phyloP scores from a whole-genome alignment of 306 rosid genomes.

The Malus orientalis region DNA sequence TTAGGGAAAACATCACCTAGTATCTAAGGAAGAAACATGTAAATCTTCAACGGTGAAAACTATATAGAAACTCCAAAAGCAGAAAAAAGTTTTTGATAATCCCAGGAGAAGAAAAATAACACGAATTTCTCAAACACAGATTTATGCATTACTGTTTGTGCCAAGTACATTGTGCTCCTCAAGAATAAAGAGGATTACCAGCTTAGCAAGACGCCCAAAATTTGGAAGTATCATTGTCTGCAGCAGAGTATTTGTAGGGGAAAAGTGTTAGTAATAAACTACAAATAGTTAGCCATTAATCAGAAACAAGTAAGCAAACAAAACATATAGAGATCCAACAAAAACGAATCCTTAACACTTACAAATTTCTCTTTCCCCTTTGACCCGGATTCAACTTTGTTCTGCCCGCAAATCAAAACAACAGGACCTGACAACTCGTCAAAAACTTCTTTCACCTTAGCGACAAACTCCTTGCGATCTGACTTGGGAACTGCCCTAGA shows the following conservation, averaged over 20 bases:
- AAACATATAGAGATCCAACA: background rate
- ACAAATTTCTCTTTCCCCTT: conserved; percentile 86
- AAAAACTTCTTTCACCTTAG: conserved; percentile 74
- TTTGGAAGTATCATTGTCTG: conserved; percentile 98
- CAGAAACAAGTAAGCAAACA: conserved; percentile 2
- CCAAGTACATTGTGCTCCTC: background rate
- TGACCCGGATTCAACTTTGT: conserved; percentile 77
- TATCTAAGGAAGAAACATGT: background rate
- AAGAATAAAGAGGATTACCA: conserved; percentile 53
- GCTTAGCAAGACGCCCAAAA: conserved; percentile 72
- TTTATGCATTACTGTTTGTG: background rate
- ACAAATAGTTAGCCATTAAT: background rate
- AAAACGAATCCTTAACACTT: conserved; percentile 29
- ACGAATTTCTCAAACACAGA: background rate
- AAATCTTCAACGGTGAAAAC: background rate
- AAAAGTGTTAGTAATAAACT: background rate
- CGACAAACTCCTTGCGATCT: conserved; percentile 61
- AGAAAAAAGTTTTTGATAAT: background rate
- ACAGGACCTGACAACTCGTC: conserved; percentile 71
- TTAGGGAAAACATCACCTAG: background rate
- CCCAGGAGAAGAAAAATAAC: background rate
- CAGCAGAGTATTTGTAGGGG: background rate
- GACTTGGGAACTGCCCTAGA: conserved; percentile 82
- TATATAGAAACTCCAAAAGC: background rate
- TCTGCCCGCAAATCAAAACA: conserved; percentile 92